These are phyloP conservation scores for Globisporangium apiculatum DNA, from an alignment of 352 stramenopile species.

Conservation along the genomic window DNA sequence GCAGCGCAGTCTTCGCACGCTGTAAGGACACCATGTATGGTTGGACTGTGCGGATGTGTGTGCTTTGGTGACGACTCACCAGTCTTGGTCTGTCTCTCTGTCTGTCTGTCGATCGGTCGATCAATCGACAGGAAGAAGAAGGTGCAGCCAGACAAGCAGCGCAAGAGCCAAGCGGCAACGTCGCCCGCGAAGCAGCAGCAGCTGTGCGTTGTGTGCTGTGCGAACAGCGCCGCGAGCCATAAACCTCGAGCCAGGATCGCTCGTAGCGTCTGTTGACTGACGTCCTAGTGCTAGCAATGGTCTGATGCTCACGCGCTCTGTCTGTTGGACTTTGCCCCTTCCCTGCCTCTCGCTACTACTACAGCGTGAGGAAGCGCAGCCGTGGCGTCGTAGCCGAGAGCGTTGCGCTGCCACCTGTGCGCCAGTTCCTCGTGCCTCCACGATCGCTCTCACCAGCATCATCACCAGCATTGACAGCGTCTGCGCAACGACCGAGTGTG, in stretches of 20 bases:
- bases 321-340: too few species aligned
- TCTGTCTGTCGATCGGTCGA: not conserved
- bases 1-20: conserved; percentile 5
- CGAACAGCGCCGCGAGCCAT: too few species aligned
- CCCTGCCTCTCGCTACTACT: too few species aligned
- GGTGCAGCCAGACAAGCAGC: conserved; percentile 11
- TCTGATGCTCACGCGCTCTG: too few species aligned
- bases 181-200: conserved; percentile 17
- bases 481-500: not conserved
- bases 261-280: not conserved
- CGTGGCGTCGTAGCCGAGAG: conserved; percentile 10
- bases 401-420: conserved; percentile 19
- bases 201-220: conserved; percentile 10
- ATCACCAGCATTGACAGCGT: conserved; percentile 8
- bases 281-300: too few species aligned
- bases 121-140: conserved; percentile 3
- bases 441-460: conserved; percentile 2
- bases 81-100: not conserved
- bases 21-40: conserved; percentile 1
- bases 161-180: conserved; percentile 5
- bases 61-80: too few species aligned
- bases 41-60: not conserved
- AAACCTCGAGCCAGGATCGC: too few species aligned
- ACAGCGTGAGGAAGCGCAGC: conserved; percentile 3
- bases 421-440: conserved; percentile 13